Evolutionary conservation across 257 asterid species (phyloP), one percentile per base, ranked within the genome.

Genomic region (Henckelia pumila): DNA sequence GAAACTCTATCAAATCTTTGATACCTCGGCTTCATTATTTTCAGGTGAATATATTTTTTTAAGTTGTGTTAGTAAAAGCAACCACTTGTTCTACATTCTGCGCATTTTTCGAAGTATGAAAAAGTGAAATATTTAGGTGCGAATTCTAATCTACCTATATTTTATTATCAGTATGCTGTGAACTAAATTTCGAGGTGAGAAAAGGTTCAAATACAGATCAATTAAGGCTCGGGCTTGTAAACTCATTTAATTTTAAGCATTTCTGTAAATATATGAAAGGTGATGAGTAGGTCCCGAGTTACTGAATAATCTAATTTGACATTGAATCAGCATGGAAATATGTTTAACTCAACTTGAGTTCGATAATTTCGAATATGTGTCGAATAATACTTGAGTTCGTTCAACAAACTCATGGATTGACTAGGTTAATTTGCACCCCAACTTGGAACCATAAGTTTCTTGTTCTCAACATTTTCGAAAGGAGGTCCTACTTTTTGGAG

Each of bases 1-100:
- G 77, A 64, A 75, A 58, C 73, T 76, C 99, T 7, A 84, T 93
- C 37, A 85, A 83, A 79, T 90, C 99, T 71, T 79, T 90, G 82
- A 79, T 93, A 60, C 87, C 94, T n/a, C 95, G 95, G 52, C 86
- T 93, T 72, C 97, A 82, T 61, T 93, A 90, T 82, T 93, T 85
- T 82, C 95, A 85, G 97, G 99, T 93, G 67, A 78, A 66, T 59
- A 57, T 40, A 0, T 40, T 14, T 13, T 59, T 40, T 58, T 25
- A 16, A 3, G 29, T 59, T 59, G n/a, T 53, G 19, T 52, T 52
- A 9, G 8, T 16, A 0, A 47, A 47, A 16, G 55, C 21, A 47
- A 16, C 55, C 55, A 16, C 19, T 47, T 47, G 55, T 2, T 47
- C 55, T 47, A 17, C 2, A 17, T 14, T 47, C 2, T 16, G 8